Evolutionary conservation across 106 monocot species (phyloP).

Genomic region (Allium cepa): DNA sequence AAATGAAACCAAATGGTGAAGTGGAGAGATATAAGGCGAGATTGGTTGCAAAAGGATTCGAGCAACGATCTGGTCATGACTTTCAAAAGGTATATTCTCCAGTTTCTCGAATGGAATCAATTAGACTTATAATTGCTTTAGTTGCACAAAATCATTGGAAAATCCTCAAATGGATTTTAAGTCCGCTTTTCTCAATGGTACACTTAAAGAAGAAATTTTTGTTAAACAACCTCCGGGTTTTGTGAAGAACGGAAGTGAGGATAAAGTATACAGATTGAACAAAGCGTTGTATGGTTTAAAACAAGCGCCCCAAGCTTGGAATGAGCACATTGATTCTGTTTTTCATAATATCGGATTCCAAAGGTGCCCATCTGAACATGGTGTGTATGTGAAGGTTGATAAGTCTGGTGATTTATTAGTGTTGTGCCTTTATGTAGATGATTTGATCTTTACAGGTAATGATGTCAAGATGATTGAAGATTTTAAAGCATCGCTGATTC

Average conservation of each 20-base stretch:
- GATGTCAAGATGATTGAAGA: neutral
- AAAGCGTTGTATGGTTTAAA: neutral
- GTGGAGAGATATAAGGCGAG: neutral
- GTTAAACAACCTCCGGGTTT: neutral
- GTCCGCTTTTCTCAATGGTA: neutral
- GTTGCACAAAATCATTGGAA: neutral
- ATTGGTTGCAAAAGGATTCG: neutral
- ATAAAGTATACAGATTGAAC: neutral
- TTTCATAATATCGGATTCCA: neutral
- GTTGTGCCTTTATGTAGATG: constrained; percentile 2
- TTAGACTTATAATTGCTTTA: neutral
- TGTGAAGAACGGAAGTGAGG: neutral
- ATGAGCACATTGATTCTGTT: neutral
- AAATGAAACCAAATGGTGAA: neutral
- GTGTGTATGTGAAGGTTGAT: neutral
- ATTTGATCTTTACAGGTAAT: constrained; percentile 1
- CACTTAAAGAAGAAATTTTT: neutral
- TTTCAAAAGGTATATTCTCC: neutral
- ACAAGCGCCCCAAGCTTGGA: neutral
- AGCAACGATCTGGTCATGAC: neutral
- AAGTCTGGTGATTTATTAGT: neutral
- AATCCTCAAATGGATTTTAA: neutral
- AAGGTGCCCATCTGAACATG: constrained; percentile 1
- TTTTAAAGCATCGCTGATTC: neutral
- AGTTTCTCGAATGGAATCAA: neutral